Conservation (phyloP, 2,329 filamentous ascomycete genomes). For the Stagonosporopsis tanaceti region DNA sequence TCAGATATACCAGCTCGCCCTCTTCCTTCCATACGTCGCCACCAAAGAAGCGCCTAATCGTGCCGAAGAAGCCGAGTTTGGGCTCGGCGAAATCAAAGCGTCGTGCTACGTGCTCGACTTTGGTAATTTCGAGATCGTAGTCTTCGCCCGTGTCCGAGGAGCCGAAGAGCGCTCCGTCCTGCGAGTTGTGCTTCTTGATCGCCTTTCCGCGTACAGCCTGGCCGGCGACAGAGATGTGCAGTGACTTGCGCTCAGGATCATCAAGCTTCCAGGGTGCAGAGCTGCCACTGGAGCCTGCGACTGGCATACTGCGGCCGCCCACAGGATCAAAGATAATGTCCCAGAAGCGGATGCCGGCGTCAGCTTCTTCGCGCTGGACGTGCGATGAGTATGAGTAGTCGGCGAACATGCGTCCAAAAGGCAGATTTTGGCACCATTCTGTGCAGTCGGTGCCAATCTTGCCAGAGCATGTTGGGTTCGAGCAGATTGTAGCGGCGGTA, state of each 20-base stretch:
- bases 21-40: slow-evolving; percentile 35
- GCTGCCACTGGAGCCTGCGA: slow-evolving; percentile 11
- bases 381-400: slow-evolving; percentile 39
- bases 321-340: slow-evolving; percentile 42
- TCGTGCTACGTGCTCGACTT: slow-evolving; percentile 35
- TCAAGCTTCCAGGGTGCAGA: slow-evolving; percentile 29
- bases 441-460: slow-evolving; percentile 13
- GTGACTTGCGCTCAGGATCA: slow-evolving; percentile 33
- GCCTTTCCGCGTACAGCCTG: slow-evolving; percentile 16
- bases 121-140: slow-evolving; percentile 37
- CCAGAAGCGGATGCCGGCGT: slow-evolving; percentile 34
- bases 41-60: slow-evolving; percentile 38
- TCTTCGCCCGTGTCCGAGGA: slow-evolving; percentile 22
- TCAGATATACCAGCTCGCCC: slow-evolving; percentile 38
- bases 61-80: slow-evolving; percentile 26
- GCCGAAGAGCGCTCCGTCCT: slow-evolving; percentile 32
- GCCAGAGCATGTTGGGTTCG: slow-evolving; percentile 25
- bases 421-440: slow-evolving; percentile 31
- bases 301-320: slow-evolving; percentile 25
- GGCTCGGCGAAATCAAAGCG: slow-evolving; percentile 30
- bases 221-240: slow-evolving; percentile 39
- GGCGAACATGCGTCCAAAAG: slow-evolving; percentile 17
- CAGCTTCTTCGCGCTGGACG: slow-evolving; percentile 17
- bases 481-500: slow-evolving; percentile 30
- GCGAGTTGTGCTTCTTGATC: slow-evolving; percentile 17